These are phyloP conservation scores for Chlorophyllum brunneum DNA, from an alignment of 768 basidiomycete genomes.

Conservation along the genomic window DNA sequence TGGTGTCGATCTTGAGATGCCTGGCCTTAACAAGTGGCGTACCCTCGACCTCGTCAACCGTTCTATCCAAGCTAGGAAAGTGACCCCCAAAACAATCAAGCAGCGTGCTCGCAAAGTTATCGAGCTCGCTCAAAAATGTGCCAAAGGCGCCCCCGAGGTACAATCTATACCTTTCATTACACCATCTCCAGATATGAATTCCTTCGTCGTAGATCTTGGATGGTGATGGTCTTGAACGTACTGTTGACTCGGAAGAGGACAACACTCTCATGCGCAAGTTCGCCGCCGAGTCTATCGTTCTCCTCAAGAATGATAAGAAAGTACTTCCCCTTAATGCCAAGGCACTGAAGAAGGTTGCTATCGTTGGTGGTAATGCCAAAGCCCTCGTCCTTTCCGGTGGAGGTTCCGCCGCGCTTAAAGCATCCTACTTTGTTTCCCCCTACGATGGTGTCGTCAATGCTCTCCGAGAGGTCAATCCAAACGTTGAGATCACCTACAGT, in stretches of 20 bases:
- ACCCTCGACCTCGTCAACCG: conserved; percentile 64
- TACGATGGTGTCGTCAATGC: conserved; percentile 71
- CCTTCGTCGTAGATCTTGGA: conserved; percentile 48
- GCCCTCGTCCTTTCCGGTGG: conserved; percentile 61
- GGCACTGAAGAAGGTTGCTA: conserved; percentile 62
- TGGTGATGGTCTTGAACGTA: conserved; percentile 65
- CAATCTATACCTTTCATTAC: conserved; percentile 7
- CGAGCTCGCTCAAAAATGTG: conserved; percentile 66
- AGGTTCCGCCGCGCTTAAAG: conserved; percentile 68
- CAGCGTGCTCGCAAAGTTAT: conserved; percentile 64
- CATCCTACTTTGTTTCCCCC: conserved; percentile 74
- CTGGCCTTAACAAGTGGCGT: conserved; percentile 73
- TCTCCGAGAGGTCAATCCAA: conserved; percentile 34
- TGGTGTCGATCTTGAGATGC: conserved; percentile 82
- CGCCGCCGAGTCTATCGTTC: conserved; percentile 69
- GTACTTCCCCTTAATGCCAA: conserved; percentile 49
- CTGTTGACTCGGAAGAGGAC: conserved; percentile 58
- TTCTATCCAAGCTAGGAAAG: conserved; percentile 56
- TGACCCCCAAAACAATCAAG: conserved; percentile 61
- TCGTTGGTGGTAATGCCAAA: conserved; percentile 73
- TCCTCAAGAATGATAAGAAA: conserved; percentile 63
- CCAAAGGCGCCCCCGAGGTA: conserved; percentile 63
- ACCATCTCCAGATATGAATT: background rate
- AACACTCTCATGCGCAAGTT: conserved; percentile 59
- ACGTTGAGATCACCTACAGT: conserved; percentile 56